A percentile compares a stretch with the other conserved stretches of the same genome.
phyloP scores from a whole-genome alignment of 441 rosid species.

The Hura crepitans region DNA sequence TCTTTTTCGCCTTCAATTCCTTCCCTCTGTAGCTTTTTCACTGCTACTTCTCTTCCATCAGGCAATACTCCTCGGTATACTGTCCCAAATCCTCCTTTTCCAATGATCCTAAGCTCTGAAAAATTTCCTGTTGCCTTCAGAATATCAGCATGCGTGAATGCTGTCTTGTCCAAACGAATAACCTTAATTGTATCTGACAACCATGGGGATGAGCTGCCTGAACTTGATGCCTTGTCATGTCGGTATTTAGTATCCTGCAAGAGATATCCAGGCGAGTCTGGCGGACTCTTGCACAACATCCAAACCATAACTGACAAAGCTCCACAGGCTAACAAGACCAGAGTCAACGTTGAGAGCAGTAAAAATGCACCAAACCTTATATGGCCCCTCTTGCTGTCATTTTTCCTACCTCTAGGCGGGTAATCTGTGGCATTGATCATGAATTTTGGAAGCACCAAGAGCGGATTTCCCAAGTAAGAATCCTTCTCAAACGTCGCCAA shows the following conservation, averaged over 20 bases:
- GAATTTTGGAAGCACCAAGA: constrained; percentile 47
- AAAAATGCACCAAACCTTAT: constrained; percentile 24
- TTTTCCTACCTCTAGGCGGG: background rate
- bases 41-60: constrained; percentile 80
- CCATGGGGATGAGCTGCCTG: constrained; percentile 66
- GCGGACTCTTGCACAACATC: constrained; percentile 34
- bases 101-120: constrained; percentile 63
- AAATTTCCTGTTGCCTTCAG: constrained; percentile 73
- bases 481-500: constrained; percentile 63
- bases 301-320: constrained; percentile 38
- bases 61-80: constrained; percentile 74
- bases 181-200: constrained; percentile 63
- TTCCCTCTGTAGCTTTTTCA: constrained; percentile 77
- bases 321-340: constrained; percentile 42
- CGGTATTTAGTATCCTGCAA: constrained; percentile 44
- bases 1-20: constrained; percentile 83
- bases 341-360: constrained; percentile 31
- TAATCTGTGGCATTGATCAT: constrained; percentile 21
- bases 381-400: constrained; percentile 7
- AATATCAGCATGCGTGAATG: constrained; percentile 75
- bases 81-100: constrained; percentile 83
- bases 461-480: constrained; percentile 72
- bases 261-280: constrained; percentile 38
- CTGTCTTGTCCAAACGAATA: constrained; percentile 65
- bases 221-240: constrained; percentile 50